A percentile compares a stretch with the other conserved stretches of the same genome.
Evolutionary conservation across 371 early-diverging fungal species (phyloP).

Genomic region (Cokeromyces recurvatus): DNA sequence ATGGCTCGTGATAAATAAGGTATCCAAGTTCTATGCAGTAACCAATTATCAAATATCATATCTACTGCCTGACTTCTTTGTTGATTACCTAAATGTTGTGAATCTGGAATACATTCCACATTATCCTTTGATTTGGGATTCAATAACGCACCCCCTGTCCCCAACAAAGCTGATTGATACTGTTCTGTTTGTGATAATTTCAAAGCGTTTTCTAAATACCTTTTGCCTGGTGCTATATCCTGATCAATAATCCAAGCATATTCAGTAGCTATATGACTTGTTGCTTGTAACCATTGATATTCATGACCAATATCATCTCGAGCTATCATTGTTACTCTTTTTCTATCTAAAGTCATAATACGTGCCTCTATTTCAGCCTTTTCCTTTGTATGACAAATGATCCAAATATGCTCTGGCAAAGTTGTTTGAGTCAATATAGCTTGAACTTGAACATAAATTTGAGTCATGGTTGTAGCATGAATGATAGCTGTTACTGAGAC

Average conservation of each 20-base stretch:
- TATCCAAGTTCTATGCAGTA: conserved; percentile 38
- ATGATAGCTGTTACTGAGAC: conserved; percentile 50
- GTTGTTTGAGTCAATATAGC: conserved; percentile 46
- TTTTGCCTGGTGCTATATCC: conserved; percentile 41
- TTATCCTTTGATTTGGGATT: not conserved
- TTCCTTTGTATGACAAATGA: conserved; percentile 26
- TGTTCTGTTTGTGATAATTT: conserved; percentile 39
- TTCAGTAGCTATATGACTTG: conserved; percentile 34
- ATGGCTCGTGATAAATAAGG: conserved; percentile 3
- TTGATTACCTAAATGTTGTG: conserved; percentile 7
- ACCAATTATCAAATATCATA: conserved; percentile 32
- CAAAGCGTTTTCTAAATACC: conserved; percentile 41
- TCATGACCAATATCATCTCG: conserved; percentile 11
- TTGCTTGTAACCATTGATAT: conserved; percentile 33
- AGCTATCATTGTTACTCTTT: conserved; percentile 29
- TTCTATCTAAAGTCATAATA: conserved; percentile 19
- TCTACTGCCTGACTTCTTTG: conserved; percentile 23
- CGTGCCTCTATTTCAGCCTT: conserved; percentile 18
- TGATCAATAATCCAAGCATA: conserved; percentile 47
- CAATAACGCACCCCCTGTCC: conserved; percentile 34
- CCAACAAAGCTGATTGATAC: conserved; percentile 41
- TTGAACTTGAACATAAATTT: conserved; percentile 37
- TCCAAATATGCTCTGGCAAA: conserved; percentile 50
- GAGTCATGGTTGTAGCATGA: conserved; percentile 25
- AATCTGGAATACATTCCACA: conserved; percentile 14